phyloP scores from a whole-genome alignment of 2,329 filamentous ascomycete species.

The Stenocarpella maydis region DNA sequence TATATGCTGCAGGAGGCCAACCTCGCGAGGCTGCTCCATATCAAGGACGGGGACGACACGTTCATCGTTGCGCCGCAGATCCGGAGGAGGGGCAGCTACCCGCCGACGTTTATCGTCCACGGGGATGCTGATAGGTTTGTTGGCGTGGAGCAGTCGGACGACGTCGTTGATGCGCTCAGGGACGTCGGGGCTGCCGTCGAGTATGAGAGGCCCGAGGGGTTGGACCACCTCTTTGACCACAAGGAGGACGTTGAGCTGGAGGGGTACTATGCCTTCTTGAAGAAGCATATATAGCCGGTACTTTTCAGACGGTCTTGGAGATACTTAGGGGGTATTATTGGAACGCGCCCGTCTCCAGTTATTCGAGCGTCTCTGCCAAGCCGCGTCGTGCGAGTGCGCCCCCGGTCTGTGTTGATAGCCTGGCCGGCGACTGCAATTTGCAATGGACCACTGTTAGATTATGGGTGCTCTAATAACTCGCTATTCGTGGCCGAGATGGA shows the following conservation, averaged over 20 bases:
- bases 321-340: no score
- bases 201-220: slow-evolving; percentile 2
- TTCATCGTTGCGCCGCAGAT: slow-evolving; percentile 21
- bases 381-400: no score
- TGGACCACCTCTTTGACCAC: slow-evolving; percentile 11
- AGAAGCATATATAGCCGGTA: not conserved
- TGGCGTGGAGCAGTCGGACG: slow-evolving; percentile 14
- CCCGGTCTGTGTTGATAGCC: no score
- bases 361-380: not conserved
- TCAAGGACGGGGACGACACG: not conserved
- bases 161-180: slow-evolving; percentile 1
- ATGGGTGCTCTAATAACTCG: no score
- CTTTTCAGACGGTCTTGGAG: no score
- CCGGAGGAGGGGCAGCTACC: not conserved
- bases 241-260: not conserved
- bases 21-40: slow-evolving; percentile 11
- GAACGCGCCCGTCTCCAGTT: not conserved
- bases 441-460: no score
- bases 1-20: slow-evolving; percentile 22
- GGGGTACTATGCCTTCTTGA: slow-evolving; percentile 4
- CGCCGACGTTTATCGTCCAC: slow-evolving; percentile 13
- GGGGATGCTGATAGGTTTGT: slow-evolving; percentile 12
- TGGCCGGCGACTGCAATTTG: no score
- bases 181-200: not conserved
- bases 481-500: no score